These are phyloP conservation scores for Coniochaeta sp. DNA, from an alignment of 2,329 filamentous ascomycete genomes.

Conservation along the genomic window DNA sequence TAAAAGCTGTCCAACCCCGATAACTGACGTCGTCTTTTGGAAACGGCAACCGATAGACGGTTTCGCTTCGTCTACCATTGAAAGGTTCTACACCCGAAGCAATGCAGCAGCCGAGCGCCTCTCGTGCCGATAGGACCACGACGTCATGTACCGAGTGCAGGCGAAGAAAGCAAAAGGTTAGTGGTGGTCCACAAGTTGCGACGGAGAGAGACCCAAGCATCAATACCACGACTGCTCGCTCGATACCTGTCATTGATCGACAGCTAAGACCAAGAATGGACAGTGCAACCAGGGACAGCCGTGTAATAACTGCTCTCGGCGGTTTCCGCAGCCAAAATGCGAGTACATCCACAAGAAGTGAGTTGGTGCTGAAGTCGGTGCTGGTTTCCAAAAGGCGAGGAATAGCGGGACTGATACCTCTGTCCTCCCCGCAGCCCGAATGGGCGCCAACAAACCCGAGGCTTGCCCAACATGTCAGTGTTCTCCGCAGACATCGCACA, in stretches of 20 bases:
- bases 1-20: constrained; percentile 1
- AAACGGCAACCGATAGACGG: background rate
- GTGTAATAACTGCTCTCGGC: constrained; percentile 43
- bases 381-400: background rate
- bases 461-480: background rate
- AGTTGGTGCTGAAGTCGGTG: no score
- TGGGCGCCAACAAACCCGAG: background rate
- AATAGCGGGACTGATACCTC: background rate
- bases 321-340: constrained; percentile 43
- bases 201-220: background rate
- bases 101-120: constrained; percentile 17
- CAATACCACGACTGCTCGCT: background rate
- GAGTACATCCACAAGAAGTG: constrained; percentile 27
- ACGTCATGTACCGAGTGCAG: constrained; percentile 44
- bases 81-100: constrained; percentile 23
- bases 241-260: background rate
- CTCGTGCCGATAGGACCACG: constrained; percentile 25
- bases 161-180: constrained; percentile 41
- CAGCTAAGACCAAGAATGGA: background rate
- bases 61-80: constrained; percentile 1
- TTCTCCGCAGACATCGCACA: background rate
- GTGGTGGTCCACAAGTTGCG: background rate
- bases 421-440: background rate
- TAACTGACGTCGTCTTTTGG: background rate
- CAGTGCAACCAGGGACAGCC: constrained; percentile 48